Evolutionary conservation across 2,329 filamentous ascomycete species (phyloP).

Genomic region (Apiospora hydei): DNA sequence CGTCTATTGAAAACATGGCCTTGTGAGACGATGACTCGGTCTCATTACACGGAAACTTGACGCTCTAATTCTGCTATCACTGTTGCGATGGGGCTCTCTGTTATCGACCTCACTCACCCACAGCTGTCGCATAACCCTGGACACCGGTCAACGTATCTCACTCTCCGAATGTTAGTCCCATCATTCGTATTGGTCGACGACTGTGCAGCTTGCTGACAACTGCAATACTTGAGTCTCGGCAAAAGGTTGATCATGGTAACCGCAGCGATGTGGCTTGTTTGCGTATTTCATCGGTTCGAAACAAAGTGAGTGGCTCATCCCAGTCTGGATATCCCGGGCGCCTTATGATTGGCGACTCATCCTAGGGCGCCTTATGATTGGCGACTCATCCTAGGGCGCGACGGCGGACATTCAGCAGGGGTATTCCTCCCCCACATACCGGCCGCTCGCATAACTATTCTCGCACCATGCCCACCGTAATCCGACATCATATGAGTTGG

Average conservation of each 20-base stretch:
- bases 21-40: background rate
- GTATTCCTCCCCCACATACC: background rate
- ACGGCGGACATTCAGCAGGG: background rate
- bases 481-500: background rate
- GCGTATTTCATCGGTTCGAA: background rate
- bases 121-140: background rate
- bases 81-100: background rate
- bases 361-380: constrained; percentile 13
- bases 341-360: constrained; percentile 3
- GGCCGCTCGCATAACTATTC: constrained; percentile 9
- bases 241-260: background rate
- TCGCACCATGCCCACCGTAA: background rate
- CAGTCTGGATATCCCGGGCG: background rate
- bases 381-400: constrained; percentile 2
- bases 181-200: background rate
- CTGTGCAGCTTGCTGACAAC: background rate
- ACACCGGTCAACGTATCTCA: background rate
- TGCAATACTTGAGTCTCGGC: background rate
- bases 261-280: background rate
- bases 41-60: background rate
- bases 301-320: background rate
- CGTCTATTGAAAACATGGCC: background rate
- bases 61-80: background rate
- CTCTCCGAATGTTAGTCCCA: background rate
- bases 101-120: background rate